phyloP scores from a whole-genome alignment of 2,329 filamentous ascomycete species.

The Rachicladosporium sp. region DNA sequence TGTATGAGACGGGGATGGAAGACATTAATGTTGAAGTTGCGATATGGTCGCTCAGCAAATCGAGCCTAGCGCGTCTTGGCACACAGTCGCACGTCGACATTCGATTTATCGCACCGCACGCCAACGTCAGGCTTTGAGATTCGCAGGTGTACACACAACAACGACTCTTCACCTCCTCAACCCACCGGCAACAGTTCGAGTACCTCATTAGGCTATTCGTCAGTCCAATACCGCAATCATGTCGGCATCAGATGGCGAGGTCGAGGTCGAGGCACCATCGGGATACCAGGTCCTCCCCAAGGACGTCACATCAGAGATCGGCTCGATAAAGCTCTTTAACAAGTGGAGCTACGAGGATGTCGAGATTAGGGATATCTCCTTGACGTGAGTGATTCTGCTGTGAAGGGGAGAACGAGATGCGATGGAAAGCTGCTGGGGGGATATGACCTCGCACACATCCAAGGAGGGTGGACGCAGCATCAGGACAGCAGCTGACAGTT shows the following conservation, averaged over 20 bases:
- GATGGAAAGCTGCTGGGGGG: slow-evolving; percentile 2
- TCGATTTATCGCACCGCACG: no score
- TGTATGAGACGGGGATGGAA: no score
- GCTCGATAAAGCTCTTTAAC: slow-evolving; percentile 93
- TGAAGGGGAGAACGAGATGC: neutral
- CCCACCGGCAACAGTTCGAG: no score
- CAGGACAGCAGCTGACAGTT: slow-evolving; percentile 3
- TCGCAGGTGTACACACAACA: no score
- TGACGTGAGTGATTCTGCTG: slow-evolving; percentile 62
- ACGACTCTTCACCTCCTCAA: no score
- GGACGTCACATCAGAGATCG: slow-evolving; percentile 80
- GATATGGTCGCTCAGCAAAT: no score
- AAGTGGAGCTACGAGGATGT: slow-evolving; percentile 98
- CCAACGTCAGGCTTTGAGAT: no score
- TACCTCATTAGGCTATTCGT: no score
- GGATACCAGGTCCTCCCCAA: slow-evolving; percentile 78
- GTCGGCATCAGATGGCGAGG: slow-evolving; percentile 64
- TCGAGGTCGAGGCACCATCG: slow-evolving; percentile 82
- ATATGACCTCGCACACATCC: neutral
- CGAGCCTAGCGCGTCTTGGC: no score
- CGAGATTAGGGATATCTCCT: slow-evolving; percentile 98
- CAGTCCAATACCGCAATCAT: no score
- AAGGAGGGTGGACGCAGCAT: neutral
- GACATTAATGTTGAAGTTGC: no score
- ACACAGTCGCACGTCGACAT: no score